Evolutionary conservation across 805 yeast species (phyloP).

Genomic region (Lachancea dasiensis): DNA sequence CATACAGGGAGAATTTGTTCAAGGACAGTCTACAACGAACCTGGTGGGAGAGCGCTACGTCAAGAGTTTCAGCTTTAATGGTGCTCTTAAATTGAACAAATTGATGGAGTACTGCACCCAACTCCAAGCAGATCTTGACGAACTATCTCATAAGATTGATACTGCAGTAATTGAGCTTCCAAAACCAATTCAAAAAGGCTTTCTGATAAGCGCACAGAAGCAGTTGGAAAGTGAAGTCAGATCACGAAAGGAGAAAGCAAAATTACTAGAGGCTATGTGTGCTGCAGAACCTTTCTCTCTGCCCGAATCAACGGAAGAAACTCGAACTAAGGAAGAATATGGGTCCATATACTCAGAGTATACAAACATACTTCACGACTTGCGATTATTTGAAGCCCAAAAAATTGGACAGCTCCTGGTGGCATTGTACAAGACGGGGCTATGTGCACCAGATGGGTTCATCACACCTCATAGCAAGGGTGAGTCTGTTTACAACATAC

Average conservation of each 20-base stretch:
- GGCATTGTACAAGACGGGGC: conserved; percentile 13
- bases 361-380: conserved; percentile 15
- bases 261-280: not conserved
- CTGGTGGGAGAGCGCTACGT: too few relatives aligned
- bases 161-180: not conserved
- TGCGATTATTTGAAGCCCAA: conserved; percentile 14
- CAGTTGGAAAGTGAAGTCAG: not conserved
- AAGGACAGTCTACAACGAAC: not conserved
- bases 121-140: conserved; percentile 16
- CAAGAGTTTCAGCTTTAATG: conserved; percentile 25
- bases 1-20: conserved; percentile 4
- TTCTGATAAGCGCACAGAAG: not conserved
- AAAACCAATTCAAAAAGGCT: not conserved
- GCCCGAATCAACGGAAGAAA: not conserved
- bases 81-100: conserved; percentile 25
- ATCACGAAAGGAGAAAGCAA: not conserved
- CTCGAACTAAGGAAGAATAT: conserved; percentile 19
- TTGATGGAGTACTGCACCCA: conserved; percentile 25
- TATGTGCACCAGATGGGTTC: conserved; percentile 15
- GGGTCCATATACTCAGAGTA: conserved; percentile 24
- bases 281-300: not conserved
- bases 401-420: conserved; percentile 18
- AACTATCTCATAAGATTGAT: conserved; percentile 16
- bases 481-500: not conserved
- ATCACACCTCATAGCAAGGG: conserved; percentile 7